Conservation (phyloP, 1,284 basidiomycete species). For the Tausonia pullulans region DNA sequence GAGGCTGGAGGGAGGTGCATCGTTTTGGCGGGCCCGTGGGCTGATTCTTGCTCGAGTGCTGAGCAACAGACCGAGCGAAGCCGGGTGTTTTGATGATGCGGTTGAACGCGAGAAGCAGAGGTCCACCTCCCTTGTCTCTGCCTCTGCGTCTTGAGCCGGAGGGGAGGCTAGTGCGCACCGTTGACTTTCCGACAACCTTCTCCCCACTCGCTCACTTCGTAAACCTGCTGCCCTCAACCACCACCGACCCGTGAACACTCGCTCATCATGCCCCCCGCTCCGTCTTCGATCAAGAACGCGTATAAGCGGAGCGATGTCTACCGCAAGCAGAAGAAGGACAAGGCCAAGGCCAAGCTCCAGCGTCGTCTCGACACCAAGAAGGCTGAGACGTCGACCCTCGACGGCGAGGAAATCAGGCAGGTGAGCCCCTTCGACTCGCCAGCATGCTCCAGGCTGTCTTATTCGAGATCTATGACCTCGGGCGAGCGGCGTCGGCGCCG, state of each 20-base stretch:
- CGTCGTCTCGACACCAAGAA: slow-evolving; percentile 41
- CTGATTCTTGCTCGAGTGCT: too few species aligned
- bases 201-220: too few species aligned
- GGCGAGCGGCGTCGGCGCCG: too few species aligned
- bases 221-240: not conserved
- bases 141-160: too few species aligned
- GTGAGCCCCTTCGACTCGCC: slow-evolving; percentile 17
- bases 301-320: slow-evolving; percentile 66
- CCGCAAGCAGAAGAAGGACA: slow-evolving; percentile 64
- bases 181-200: too few species aligned
- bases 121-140: too few species aligned
- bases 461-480: not conserved
- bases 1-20: too few species aligned
- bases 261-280: slow-evolving; percentile 35
- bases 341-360: slow-evolving; percentile 69
- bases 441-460: not conserved
- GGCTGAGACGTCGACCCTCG: slow-evolving; percentile 27
- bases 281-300: slow-evolving; percentile 67
- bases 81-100: too few species aligned
- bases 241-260: not conserved
- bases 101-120: too few species aligned
- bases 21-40: too few species aligned
- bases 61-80: too few species aligned
- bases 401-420: slow-evolving; percentile 28
- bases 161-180: too few species aligned